These are phyloP conservation scores for Candida quercuum DNA, from an alignment of 805 yeast species.

Conservation along the genomic window DNA sequence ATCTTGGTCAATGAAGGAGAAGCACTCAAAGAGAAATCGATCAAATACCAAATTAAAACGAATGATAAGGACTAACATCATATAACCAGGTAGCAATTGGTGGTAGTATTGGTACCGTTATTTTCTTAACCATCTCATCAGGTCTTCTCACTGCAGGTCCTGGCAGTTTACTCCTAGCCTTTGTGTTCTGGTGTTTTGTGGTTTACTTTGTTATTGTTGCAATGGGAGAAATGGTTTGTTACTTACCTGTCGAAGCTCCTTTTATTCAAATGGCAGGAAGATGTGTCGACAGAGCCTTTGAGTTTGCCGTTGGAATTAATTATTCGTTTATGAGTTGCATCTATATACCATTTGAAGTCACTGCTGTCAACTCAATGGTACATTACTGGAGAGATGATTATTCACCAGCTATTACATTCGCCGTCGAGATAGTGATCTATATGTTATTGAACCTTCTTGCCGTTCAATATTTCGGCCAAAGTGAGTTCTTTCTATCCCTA, in stretches of 20 bases:
- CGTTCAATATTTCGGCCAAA: conserved; percentile 69
- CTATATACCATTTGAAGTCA: conserved; percentile 74
- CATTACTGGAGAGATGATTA: conserved; percentile 76
- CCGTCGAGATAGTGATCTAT: conserved; percentile 57
- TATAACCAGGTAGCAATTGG: background rate
- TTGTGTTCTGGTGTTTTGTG: conserved; percentile 59
- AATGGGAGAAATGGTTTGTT: conserved; percentile 71
- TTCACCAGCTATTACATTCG: conserved; percentile 62
- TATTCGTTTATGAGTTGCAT: conserved; percentile 67
- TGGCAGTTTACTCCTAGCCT: conserved; percentile 54
- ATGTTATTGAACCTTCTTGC: conserved; percentile 60
- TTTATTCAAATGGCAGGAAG: conserved; percentile 69
- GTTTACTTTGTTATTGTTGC: conserved; percentile 58
- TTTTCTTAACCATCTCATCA: conserved; percentile 46
- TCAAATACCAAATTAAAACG: background rate
- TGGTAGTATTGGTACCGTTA: conserved; percentile 54
- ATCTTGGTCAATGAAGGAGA: too few relatives aligned
- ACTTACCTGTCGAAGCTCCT: conserved; percentile 67
- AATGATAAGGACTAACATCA: too few relatives aligned
- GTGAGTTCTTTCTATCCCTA: conserved; percentile 69
- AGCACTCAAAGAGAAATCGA: background rate
- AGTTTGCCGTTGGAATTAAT: conserved; percentile 68
- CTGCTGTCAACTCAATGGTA: conserved; percentile 67
- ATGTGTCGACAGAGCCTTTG: conserved; percentile 67
- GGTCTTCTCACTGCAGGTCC: conserved; percentile 66